These are phyloP conservation scores for Pseudognaphalium luteoalbum DNA, from an alignment of 129 eudicot genomes.

Conservation along the genomic window DNA sequence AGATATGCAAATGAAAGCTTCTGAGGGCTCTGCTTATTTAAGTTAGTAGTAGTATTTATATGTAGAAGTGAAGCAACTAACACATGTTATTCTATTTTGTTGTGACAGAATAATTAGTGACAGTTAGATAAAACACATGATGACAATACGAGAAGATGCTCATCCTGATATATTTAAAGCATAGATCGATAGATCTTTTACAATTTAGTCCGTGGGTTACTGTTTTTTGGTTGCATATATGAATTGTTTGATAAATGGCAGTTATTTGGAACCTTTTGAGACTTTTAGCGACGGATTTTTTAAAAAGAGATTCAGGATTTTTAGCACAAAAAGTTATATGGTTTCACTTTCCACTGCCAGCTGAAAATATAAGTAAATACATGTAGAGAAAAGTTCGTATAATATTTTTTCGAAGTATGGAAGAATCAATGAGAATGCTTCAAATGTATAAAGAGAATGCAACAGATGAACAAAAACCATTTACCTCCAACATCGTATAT, in stretches of 20 bases:
- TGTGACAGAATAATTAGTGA: conserved; percentile 18
- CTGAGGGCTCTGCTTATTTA: conserved; percentile 8
- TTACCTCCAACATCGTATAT: too few relatives aligned
- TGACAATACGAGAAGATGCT: conserved; percentile 3
- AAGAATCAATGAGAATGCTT: too few relatives aligned
- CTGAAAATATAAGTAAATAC: too few relatives aligned
- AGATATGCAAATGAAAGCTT: conserved; percentile 19
- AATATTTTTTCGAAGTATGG: too few relatives aligned
- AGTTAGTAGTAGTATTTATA: conserved; percentile 6
- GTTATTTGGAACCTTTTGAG: background rate
- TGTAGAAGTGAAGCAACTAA: conserved; percentile 5
- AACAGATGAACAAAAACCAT: too few relatives aligned
- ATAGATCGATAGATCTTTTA: conserved; percentile 21
- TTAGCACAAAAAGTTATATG: background rate
- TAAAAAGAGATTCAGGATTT: background rate
- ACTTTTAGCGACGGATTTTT: too few relatives aligned
- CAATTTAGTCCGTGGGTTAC: conserved; percentile 17
- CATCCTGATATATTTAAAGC: conserved; percentile 5
- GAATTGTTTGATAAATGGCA: background rate
- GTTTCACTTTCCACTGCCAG: too few relatives aligned
- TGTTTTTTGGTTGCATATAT: background rate
- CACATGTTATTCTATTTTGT: background rate
- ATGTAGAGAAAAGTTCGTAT: too few relatives aligned
- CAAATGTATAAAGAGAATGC: too few relatives aligned
- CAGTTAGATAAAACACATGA: background rate